Base-by-base conservation (phyloP, 2,329 filamentous ascomycete species). In the Aspergillus unguis region DNA sequence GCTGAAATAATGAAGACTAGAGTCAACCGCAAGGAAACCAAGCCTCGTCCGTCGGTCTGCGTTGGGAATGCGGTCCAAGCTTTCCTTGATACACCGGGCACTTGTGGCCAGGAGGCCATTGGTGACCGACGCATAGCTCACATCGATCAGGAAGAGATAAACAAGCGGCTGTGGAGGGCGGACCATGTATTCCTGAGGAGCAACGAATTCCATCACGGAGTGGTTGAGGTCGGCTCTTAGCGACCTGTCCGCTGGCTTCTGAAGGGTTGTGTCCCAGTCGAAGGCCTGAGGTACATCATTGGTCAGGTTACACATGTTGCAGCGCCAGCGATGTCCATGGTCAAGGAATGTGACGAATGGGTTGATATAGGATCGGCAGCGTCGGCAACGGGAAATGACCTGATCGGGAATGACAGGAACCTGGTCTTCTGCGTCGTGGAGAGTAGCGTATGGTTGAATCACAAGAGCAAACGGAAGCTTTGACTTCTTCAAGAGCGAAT, bases 221-320 rank as follows among this genome's bases (percentile, higher is more conserved):
- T 96, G 87, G 75, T 99, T 99, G 56, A 99, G 80, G 70, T 99
- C 94, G 36, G 90, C 83, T 63, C 94, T 82, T 71, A 95, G 86
- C 88, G 94, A 95, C 67, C 94, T 81, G 70, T 99, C 92, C 46
- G 95, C 86, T 48, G 85, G 88, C 77, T 95, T 92, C 73, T 97
- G 92, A 50, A 91, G 81, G 41, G 90, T 87, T 32, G 90, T 86
- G 73, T 99, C 94, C 94, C 94, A 99, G 71, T 99, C 94, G 62
- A 99, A 99, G 35, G 92, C 92, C 74, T 99, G 94, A n/a, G 94
- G 94, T 36, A 97, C 92, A 64, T 99, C 94, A 70, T 99, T 99
- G 62, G 92, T 96, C 59, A 99, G 80, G 73, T 96, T 97, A 74
- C 94, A 99, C 92, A 99, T 96, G 76, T 99, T 99, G 78, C 94